Evolutionary conservation across 768 basidiomycete species (phyloP), one percentile per base, ranked within the genome.

Genomic region (Amanita thiersii): DNA sequence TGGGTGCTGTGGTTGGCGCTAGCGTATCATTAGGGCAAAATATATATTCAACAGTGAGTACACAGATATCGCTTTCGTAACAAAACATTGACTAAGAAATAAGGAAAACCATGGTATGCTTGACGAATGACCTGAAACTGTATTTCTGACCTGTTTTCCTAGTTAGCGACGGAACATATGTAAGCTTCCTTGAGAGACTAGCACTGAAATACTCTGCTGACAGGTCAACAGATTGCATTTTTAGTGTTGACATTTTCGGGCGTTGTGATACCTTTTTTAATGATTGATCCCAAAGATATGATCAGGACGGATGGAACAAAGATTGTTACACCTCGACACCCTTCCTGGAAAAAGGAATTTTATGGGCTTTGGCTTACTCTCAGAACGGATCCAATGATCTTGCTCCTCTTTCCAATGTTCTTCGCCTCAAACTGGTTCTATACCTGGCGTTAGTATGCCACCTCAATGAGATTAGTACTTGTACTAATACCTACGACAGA

Each of bases 341-440:
- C 85, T 12, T 82, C 82, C 2, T 89, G 86, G 86, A 84, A 74
- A 54, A 68, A 70, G 14, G 87, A 90, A 56, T 62, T 90, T 39
- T 68, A 69, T 46, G 79, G 80, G 7, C 70, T 90, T 14, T 86
- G 72, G 61, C 49, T 81, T 34, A 73, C 81, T 2, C 64, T 91
- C 31, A 70, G 63, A 43, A 79, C 73, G 9, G 87, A 90, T 52
- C 84, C 83, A 0, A 66, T 70, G 61, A 76, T 91, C 50, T 46
- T 88, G 11, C 62, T 86, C 3, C 70, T 89, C 14, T 85, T 90
- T 66, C 88, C 87, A 9, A 84, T 89, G 80, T 88, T 89, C 60
- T 76, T 87, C 41, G 76, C 82, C 5, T 82, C 79, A 30, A 88
- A 88, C 57, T 88, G 82, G 74, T 87, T 87, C 62, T 87, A 87